These are phyloP conservation scores for Russula ochroleuca DNA, from an alignment of 768 basidiomycete genomes.

Conservation along the genomic window DNA sequence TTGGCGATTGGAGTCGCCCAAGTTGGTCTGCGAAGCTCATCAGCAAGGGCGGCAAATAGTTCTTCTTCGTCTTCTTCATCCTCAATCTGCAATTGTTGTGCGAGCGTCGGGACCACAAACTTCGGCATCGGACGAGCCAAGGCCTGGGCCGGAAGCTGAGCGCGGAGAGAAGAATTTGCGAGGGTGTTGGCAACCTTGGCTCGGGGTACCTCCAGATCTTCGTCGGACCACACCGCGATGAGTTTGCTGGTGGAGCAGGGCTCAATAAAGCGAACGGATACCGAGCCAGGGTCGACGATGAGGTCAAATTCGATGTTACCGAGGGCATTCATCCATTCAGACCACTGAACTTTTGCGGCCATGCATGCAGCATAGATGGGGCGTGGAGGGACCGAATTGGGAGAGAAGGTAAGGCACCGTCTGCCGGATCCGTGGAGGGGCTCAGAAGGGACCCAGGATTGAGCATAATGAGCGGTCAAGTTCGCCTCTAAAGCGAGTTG, in stretches of 20 bases:
- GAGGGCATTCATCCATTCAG: conserved; percentile 69
- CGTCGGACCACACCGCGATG: conserved; percentile 66
- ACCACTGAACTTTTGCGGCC: conserved; percentile 69
- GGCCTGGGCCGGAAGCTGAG: conserved; percentile 29
- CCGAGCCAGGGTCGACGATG: conserved; percentile 74
- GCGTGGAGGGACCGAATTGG: conserved; percentile 62
- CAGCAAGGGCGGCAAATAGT: conserved; percentile 68
- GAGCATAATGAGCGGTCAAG: conserved; percentile 62
- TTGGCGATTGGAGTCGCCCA: conserved; percentile 64
- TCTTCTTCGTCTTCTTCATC: conserved; percentile 69
- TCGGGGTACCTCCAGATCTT: conserved; percentile 35
- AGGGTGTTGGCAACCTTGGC: conserved; percentile 6
- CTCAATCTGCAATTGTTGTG: conserved; percentile 69
- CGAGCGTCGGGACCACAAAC: conserved; percentile 43
- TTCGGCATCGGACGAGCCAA: conserved; percentile 23
- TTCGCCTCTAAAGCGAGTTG: conserved; percentile 69
- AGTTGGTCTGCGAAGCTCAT: conserved; percentile 62
- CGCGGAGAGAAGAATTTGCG: conserved; percentile 26
- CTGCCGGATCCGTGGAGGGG: conserved; percentile 66
- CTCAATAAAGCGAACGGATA: conserved; percentile 58
- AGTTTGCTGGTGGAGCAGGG: conserved; percentile 41
- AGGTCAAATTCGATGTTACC: conserved; percentile 72
- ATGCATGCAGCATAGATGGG: conserved; percentile 68
- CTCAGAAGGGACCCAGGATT: conserved; percentile 60
- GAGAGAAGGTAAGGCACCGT: conserved; percentile 71